These are phyloP conservation scores for Arachis hypogaea DNA, from an alignment of 306 rosid genomes.

Conservation along the genomic window DNA sequence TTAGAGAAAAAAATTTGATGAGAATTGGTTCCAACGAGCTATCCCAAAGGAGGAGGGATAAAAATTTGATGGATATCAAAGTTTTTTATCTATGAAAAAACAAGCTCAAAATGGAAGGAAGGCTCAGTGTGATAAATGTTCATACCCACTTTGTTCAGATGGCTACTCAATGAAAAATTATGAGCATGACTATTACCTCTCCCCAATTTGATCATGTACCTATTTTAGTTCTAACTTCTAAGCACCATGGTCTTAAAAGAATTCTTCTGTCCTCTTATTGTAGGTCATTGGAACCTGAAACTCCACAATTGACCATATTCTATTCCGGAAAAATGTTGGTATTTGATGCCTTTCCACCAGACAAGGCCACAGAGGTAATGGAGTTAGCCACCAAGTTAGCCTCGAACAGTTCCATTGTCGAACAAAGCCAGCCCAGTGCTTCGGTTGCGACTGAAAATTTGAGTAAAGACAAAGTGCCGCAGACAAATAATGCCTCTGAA, in stretches of 20 bases:
- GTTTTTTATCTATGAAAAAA: background rate
- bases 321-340: constrained; percentile 71
- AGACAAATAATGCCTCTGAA: constrained; percentile 36
- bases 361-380: constrained; percentile 74
- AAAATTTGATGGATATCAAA: too few relatives aligned
- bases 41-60: too few relatives aligned
- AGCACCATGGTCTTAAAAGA: background rate
- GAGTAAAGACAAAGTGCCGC: constrained; percentile 25
- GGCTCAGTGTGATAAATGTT: background rate
- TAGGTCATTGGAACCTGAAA: constrained; percentile 48
- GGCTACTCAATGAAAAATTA: background rate
- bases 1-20: too few relatives aligned
- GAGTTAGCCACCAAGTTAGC: constrained; percentile 65
- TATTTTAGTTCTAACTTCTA: background rate
- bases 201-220: background rate
- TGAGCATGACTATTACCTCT: background rate
- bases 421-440: constrained; percentile 15
- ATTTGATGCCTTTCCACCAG: constrained; percentile 57
- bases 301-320: constrained; percentile 71
- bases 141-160: background rate
- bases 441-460: constrained; percentile 36
- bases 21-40: too few relatives aligned
- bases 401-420: constrained; percentile 26
- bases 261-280: background rate
- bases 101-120: background rate